Conservation (phyloP, 192 early-diverging fungal species). For the Linnemannia elongata region DNA sequence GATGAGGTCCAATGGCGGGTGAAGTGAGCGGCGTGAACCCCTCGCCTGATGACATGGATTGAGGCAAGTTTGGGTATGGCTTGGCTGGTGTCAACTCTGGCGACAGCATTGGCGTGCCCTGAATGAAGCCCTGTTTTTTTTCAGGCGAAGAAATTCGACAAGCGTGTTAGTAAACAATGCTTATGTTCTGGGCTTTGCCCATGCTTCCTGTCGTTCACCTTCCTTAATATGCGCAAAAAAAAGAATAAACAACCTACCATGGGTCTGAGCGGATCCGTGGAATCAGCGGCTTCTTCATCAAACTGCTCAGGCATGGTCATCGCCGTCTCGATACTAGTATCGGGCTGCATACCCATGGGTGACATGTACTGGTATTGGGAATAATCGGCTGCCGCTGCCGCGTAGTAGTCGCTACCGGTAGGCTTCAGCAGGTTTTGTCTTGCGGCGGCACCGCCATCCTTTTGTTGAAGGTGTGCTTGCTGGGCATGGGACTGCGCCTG, state of each 20-base stretch:
- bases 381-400: background rate
- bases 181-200: background rate
- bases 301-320: constrained; percentile 30
- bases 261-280: background rate
- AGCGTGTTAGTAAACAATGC: background rate
- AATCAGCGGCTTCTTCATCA: constrained; percentile 29
- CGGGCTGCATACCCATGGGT: constrained; percentile 31
- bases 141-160: background rate
- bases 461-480: constrained; percentile 9
- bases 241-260: background rate
- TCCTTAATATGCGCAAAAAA: background rate
- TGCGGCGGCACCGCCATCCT: constrained; percentile 9
- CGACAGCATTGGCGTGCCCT: constrained; percentile 72
- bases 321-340: background rate
- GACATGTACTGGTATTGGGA: constrained; percentile 53
- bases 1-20: constrained; percentile 68
- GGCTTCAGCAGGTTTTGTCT: constrained; percentile 35
- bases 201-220: background rate
- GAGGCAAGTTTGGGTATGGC: constrained; percentile 59
- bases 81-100: constrained; percentile 77
- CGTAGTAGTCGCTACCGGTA: constrained; percentile 36
- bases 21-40: constrained; percentile 76
- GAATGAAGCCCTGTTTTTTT: constrained; percentile 24
- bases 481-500: constrained; percentile 2
- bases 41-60: constrained; percentile 40